Evolutionary conservation across 202 grass and related monocot species (phyloP), one percentile per base, ranked within the genome.

Genomic region (Musa balbisiana): DNA sequence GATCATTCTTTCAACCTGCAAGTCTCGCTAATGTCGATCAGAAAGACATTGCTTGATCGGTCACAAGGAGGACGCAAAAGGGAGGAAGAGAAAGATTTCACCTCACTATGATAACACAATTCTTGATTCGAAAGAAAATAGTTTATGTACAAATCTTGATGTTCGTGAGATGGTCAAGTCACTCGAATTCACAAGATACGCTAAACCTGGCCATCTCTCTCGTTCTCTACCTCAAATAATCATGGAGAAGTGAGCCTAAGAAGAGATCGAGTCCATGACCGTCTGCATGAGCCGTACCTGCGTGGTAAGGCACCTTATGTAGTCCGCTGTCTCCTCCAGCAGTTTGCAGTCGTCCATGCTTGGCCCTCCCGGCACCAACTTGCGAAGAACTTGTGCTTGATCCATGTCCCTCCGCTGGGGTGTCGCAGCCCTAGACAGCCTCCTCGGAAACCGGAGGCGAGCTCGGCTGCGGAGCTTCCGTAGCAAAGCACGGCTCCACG

Each of bases 281-380:
- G 73, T 82, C 82, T 92, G 81, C 95, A 94, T 99, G 83, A 97
- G 84, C 82, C 87, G 88, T 74, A 94, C 91, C 88, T 99, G 95
- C 27, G 83, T 77, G 10, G 77, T 81, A 3, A 99, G 87, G 72
- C 72, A 80, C 75, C 78, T 77, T 58, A 99, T 64, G 80, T 94
- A 99, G 72, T 99, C 88, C 50, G 91, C 95, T 22, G 91, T 85
- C 85, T 99, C 91, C 77, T 99, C 91, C 24, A 99, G 89, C 14
- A 99, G 81, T 74, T 51, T 87, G 73, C 67, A 86, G 79, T 88
- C 92, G 26, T 92, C 95, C 95, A 99, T 92, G 50, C 73, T 79
- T 65, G 11, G 3, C 14, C 91, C 95, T 1, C 91, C 95, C 4
- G 95, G 95, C 51, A 99, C 85, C 19, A 99, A 66, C 51, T 56